Conservation (phyloP, 495 filamentous ascomycete species). For the Aspergillus homomorphus region DNA sequence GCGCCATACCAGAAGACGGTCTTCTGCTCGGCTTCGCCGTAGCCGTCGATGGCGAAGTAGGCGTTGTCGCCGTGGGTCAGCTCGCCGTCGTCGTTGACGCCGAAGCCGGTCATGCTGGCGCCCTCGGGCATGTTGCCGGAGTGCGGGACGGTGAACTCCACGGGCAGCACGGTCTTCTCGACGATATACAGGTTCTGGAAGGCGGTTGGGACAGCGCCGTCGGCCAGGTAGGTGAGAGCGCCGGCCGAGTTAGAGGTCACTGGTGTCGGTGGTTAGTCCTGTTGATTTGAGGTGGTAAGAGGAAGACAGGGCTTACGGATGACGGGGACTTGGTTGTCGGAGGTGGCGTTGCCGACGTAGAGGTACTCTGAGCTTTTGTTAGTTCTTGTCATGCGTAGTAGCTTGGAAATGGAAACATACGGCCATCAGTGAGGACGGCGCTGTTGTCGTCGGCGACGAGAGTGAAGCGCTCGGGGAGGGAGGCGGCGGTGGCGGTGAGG, state of each 20-base stretch:
- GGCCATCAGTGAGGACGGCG: conserved; percentile 32
- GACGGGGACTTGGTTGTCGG: conserved; percentile 21
- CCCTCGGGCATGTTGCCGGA: conserved; percentile 27
- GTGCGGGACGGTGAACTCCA: conserved; percentile 32
- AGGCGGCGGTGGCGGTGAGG: conserved; percentile 23
- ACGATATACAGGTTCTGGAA: conserved; percentile 34
- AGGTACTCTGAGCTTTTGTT: conserved; percentile 19
- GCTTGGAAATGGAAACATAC: conserved; percentile 16
- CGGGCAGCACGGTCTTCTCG: conserved; percentile 21
- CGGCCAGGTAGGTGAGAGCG: conserved; percentile 26
- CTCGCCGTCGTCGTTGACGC: conserved; percentile 27
- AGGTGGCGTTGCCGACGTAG: conserved; percentile 25
- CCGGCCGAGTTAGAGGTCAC: conserved; percentile 18
- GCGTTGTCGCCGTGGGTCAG: conserved; percentile 28
- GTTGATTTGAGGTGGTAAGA: not conserved
- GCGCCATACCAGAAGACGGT: conserved; percentile 30
- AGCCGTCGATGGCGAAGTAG: conserved; percentile 28
- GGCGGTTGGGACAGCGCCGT: conserved; percentile 24
- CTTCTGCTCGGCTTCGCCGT: conserved; percentile 20
- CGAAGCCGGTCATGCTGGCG: conserved; percentile 27
- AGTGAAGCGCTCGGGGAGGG: conserved; percentile 32
- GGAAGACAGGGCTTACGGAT: conserved; percentile 23
- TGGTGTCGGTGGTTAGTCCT: conserved; percentile 11
- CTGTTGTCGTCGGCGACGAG: conserved; percentile 32
- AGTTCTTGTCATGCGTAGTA: not conserved